A percentile compares a stretch with the other conserved stretches of the same genome.
These are phyloP conservation scores for Golubevia sp. DNA, from an alignment of 1,284 basidiomycete genomes.

Conservation along the genomic window DNA sequence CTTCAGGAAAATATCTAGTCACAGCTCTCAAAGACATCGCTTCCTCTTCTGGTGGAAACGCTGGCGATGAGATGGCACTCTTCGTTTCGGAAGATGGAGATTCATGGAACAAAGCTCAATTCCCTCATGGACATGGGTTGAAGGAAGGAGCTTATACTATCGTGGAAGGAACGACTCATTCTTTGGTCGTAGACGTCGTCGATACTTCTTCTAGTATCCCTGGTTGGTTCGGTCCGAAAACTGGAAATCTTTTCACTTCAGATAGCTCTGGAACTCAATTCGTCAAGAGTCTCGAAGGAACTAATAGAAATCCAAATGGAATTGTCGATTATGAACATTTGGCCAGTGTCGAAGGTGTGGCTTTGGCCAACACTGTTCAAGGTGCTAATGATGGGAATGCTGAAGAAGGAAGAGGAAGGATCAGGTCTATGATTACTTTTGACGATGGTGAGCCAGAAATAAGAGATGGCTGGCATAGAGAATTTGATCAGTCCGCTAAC, in stretches of 20 bases:
- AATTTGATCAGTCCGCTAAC: conserved; percentile 64
- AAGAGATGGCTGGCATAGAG: conserved; percentile 72
- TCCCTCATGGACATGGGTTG: conserved; percentile 81
- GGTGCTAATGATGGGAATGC: too few relatives aligned
- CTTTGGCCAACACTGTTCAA: conserved; percentile 27
- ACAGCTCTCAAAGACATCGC: conserved; percentile 44
- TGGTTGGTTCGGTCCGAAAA: conserved; percentile 20
- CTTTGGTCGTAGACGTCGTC: conserved; percentile 85
- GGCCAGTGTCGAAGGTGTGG: conserved; percentile 51
- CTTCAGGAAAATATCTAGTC: conserved; percentile 44
- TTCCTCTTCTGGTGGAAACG: conserved; percentile 13
- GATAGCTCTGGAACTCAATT: conserved; percentile 48
- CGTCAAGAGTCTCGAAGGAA: conserved; percentile 38
- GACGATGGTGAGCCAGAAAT: conserved; percentile 66
- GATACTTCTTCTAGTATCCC: conserved; percentile 17
- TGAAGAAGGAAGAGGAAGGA: background rate
- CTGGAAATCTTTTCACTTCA: conserved; percentile 43
- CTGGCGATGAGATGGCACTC: conserved; percentile 39
- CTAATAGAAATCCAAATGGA: conserved; percentile 31
- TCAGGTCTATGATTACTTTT: conserved; percentile 2
- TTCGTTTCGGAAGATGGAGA: conserved; percentile 47
- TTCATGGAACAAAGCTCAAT: conserved; percentile 62
- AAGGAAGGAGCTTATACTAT: conserved; percentile 93
- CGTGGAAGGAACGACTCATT: conserved; percentile 88
- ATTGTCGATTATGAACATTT: conserved; percentile 58